phyloP scores from a whole-genome alignment of 805 yeast species.

The Lipomyces starkeyi region DNA sequence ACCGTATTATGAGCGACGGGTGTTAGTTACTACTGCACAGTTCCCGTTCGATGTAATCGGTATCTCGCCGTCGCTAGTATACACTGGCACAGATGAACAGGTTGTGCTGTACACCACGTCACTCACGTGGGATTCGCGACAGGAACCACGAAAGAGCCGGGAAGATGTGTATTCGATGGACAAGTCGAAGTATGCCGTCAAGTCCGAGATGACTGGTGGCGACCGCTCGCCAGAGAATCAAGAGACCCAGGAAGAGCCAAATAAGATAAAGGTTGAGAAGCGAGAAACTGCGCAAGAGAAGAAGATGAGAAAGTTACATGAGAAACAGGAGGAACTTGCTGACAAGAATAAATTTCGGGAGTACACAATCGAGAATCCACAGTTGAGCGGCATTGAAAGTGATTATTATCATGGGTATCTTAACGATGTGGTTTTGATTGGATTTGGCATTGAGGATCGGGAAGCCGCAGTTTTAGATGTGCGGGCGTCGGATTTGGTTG shows the following conservation, averaged over 20 bases:
- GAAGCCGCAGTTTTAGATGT: constrained; percentile 36
- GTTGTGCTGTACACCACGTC: constrained; percentile 22
- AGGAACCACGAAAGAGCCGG: constrained; percentile 27
- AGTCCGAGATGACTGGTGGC: constrained; percentile 9
- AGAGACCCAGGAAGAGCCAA: constrained; percentile 12
- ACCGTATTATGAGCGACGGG: constrained; percentile 37
- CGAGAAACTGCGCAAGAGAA: constrained; percentile 13
- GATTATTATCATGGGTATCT: constrained; percentile 38
- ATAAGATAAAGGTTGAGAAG: constrained; percentile 27
- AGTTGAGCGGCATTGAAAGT: constrained; percentile 28
- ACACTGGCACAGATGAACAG: constrained; percentile 34
- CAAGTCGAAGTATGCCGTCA: constrained; percentile 18
- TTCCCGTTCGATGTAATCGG: constrained; percentile 37
- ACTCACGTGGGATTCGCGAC: constrained; percentile 36
- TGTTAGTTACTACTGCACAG: constrained; percentile 27
- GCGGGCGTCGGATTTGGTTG: constrained; percentile 31
- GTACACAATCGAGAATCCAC: constrained; percentile 22
- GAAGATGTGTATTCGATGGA: constrained; percentile 21
- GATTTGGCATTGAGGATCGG: constrained; percentile 35
- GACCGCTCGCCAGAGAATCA: not conserved
- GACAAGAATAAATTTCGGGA: constrained; percentile 3
- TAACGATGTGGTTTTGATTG: constrained; percentile 31
- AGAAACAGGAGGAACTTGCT: constrained; percentile 13
- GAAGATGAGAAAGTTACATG: constrained; percentile 12
- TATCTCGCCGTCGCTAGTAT: constrained; percentile 31